phyloP scores from a whole-genome alignment of 345 rosid genomes.

The rapeseed (Brassica napus) region Da-Ae NC_063448.1:29770501-29771000 shows the following conservation, averaged over 20 bases:
- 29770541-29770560: background rate
- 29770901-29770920: too few relatives aligned
- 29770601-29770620: slow-evolving; percentile 5
- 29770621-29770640: slow-evolving; percentile 30
- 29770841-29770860: too few relatives aligned
- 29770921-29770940: too few relatives aligned
- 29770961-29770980: too few relatives aligned
- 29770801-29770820: slow-evolving; percentile 66
- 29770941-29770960: too few relatives aligned
- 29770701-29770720: slow-evolving; percentile 1
- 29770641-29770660: background rate
- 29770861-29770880: too few relatives aligned
- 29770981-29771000: too few relatives aligned
- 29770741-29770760: background rate
- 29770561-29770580: slow-evolving; percentile 22
- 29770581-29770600: slow-evolving; percentile 59
- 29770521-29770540: too few relatives aligned
- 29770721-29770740: background rate
- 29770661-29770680: background rate
- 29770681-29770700: background rate
- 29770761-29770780: slow-evolving; percentile 77
- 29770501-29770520: background rate
- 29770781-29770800: slow-evolving; percentile 75
- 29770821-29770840: slow-evolving; percentile 38
- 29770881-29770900: too few relatives aligned